Evolutionary conservation across 179 eudicot genomes (phyloP).

Genomic region (Vitellaria paradoxa): DNA sequence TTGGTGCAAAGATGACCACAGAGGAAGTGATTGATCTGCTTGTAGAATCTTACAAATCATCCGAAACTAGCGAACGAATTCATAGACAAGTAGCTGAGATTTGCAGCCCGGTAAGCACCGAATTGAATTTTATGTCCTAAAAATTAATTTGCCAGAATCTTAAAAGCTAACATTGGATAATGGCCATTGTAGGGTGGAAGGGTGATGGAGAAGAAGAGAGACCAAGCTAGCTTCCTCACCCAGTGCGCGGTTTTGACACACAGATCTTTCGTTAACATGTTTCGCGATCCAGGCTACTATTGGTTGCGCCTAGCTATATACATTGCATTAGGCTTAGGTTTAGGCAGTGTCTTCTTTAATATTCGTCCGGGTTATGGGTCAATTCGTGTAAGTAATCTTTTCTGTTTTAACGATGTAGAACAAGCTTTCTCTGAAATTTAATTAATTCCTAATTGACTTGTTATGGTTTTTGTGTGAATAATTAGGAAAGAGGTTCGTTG

Average conservation of each 20-base stretch:
- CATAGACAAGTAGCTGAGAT: conserved; percentile 31
- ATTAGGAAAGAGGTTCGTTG: conserved; percentile 45
- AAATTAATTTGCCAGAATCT: neutral
- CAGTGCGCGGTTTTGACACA: conserved; percentile 59
- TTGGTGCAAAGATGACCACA: conserved; percentile 28
- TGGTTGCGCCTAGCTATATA: conserved; percentile 70
- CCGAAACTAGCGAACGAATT: conserved; percentile 33
- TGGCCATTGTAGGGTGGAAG: conserved; percentile 27
- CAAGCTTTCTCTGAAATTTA: neutral
- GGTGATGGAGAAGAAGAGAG: conserved; percentile 31
- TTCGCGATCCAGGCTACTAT: conserved; percentile 79
- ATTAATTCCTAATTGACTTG: too few relatives aligned
- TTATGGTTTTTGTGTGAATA: neutral
- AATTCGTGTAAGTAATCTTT: conserved; percentile 48
- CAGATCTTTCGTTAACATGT: conserved; percentile 77
- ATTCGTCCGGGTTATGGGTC: conserved; percentile 50
- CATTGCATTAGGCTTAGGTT: conserved; percentile 45
- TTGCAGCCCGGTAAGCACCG: conserved; percentile 32
- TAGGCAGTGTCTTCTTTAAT: conserved; percentile 58
- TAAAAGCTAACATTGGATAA: neutral
- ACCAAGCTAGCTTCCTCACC: conserved; percentile 40
- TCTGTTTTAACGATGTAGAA: neutral
- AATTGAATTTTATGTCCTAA: too few relatives aligned
- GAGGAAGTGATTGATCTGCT: conserved; percentile 54
- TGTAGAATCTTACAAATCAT: conserved; percentile 46